Conservation (phyloP, 768 basidiomycete genomes). For the Rhizopogon vesiculosus region DNA sequence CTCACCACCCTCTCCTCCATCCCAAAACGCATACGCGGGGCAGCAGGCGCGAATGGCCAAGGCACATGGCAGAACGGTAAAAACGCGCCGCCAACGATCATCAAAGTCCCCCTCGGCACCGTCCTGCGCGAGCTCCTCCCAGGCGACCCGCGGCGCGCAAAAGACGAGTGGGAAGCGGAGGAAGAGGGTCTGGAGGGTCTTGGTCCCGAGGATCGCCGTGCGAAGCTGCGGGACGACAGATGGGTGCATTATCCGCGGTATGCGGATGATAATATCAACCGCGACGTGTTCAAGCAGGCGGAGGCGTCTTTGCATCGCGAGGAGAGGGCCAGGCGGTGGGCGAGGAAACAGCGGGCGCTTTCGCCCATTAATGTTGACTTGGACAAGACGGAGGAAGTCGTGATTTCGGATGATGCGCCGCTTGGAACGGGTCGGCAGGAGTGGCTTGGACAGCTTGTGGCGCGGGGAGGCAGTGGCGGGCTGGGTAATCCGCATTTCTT, state of each 20-base stretch:
- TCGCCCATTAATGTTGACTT: slow-evolving; percentile 58
- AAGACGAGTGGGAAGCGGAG: slow-evolving; percentile 72
- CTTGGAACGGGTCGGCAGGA: slow-evolving; percentile 54
- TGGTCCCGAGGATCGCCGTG: slow-evolving; percentile 40
- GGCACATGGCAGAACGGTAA: slow-evolving; percentile 88
- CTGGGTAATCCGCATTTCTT: slow-evolving; percentile 87
- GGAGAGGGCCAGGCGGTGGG: slow-evolving; percentile 55
- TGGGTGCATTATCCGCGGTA: slow-evolving; percentile 81
- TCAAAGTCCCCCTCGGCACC: slow-evolving; percentile 87
- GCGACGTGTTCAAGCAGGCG: slow-evolving; percentile 68
- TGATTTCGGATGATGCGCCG: slow-evolving; percentile 50
- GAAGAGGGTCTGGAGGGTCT: slow-evolving; percentile 52
- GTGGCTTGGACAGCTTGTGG: slow-evolving; percentile 59
- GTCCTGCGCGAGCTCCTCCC: slow-evolving; percentile 73
- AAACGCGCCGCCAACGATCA: slow-evolving; percentile 63
- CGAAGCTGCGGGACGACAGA: slow-evolving; percentile 57
- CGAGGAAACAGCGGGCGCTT: slow-evolving; percentile 36
- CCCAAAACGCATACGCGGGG: slow-evolving; percentile 60
- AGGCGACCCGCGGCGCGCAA: slow-evolving; percentile 59
- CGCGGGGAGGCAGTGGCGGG: slow-evolving; percentile 76
- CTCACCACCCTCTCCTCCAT: slow-evolving; percentile 77
- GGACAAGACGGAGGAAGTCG: slow-evolving; percentile 41
- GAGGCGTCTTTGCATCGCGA: slow-evolving; percentile 55
- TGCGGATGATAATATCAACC: slow-evolving; percentile 54
- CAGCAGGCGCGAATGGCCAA: slow-evolving; percentile 65